These are phyloP conservation scores for Debaryomycetaceae sp. DNA, from an alignment of 1,139 yeast species.

Conservation along the genomic window DNA sequence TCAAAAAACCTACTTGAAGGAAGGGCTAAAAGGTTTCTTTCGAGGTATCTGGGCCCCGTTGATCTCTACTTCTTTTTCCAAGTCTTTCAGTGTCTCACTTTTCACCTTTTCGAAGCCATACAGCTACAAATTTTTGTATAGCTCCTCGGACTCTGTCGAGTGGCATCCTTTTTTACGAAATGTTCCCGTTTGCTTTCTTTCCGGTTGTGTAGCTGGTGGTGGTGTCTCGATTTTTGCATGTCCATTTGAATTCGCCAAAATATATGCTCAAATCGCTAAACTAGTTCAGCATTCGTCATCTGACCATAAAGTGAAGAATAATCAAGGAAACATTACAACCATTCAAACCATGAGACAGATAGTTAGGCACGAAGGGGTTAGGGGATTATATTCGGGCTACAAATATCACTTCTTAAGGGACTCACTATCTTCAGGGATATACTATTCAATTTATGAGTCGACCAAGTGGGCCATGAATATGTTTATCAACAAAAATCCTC, in stretches of 20 bases:
- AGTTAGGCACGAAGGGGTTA: conserved; percentile 52
- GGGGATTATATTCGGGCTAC: conserved; percentile 72
- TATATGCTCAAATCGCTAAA: conserved; percentile 69
- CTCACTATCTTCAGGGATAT: conserved; percentile 66
- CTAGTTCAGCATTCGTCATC: conserved; percentile 33
- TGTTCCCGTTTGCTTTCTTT: conserved; percentile 60
- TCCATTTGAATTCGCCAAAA: conserved; percentile 83
- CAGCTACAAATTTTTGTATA: conserved; percentile 30
- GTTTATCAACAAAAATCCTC: conserved; percentile 28
- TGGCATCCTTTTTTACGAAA: conserved; percentile 47
- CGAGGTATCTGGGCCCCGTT: conserved; percentile 76
- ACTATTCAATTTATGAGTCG: conserved; percentile 73
- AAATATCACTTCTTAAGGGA: conserved; percentile 66
- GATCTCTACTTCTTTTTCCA: conserved; percentile 60
- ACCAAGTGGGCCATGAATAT: conserved; percentile 48
- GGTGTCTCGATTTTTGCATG: conserved; percentile 67
- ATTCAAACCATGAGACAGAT: conserved; percentile 48
- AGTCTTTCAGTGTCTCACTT: conserved; percentile 64
- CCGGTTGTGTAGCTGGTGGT: conserved; percentile 70
- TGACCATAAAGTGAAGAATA: conserved; percentile 11
- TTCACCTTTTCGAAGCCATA: conserved; percentile 58
- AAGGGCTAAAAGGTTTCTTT: conserved; percentile 70
- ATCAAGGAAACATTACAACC: conserved; percentile 18
- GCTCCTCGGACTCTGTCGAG: conserved; percentile 6
- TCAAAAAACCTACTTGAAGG: conserved; percentile 50